Evolutionary conservation across 306 rosid genomes (phyloP), one percentile per base, ranked within the genome.

Genomic region (Cucurbita pepo): DNA sequence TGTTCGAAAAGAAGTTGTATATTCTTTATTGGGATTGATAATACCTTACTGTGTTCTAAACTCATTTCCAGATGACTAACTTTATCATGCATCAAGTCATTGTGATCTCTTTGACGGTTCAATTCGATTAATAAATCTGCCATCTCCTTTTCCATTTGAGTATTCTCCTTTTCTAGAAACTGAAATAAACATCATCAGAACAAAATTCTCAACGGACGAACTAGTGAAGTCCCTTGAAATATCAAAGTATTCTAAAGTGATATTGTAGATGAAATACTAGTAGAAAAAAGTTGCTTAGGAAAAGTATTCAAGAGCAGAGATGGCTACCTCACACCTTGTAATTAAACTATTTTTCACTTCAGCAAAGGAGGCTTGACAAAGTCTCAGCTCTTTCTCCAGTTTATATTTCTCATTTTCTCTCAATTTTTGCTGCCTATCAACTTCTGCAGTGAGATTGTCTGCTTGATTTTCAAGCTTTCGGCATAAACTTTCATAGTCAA

Each of bases 401-500:
- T 77, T 69, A 37, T 34, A 14, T 74, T 66, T 85, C 44, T 83
- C 87, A 69, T 75, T 69, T 10, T 84, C 85, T 67, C 84, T 78
- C 67, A 83, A 69, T 75, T 85, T 85, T 70, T 83, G 88, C 41
- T 83, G 90, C 80, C 90, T 79, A 78, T 88, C 92, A 59, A 78
- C 67, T 78, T 88, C 88, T 69, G 80, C 86, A 56, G 90, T 88
- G 64, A 88, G 88, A 75, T 51, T 59, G 75, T 88, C 92, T 66
- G 83, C 86, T 83, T 88, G 86, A 47, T 57, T 83, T 80, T 88
- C 90, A 71, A 88, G 90, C 79, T 88, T 83, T 60, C 88, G 85
- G 63, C 88, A 85, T 80, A 83, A 86, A 56, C 85, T 79, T 81
- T 88, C 92, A 77, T 85, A 88, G 72, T 88, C 92, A 66, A 83